Base-by-base conservation (phyloP, 306 rosid species). In the Trifolium subterraneum region DNA sequence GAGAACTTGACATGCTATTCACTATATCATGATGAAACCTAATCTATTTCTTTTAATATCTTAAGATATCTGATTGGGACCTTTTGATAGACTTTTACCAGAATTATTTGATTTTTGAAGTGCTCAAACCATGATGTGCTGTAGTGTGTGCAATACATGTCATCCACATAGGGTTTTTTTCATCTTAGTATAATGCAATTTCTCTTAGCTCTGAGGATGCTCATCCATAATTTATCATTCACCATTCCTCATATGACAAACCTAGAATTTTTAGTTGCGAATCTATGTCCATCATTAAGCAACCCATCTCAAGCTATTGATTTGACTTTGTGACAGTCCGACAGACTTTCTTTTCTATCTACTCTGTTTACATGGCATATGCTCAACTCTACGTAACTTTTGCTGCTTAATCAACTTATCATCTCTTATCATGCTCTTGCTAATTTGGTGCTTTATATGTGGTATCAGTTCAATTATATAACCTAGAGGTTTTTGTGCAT, bases 261-360 rank as follows among this genome's bases (percentile, higher is more conserved):
- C 64, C 63, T 61, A 33, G 61, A 63, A 38, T 68, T 31, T 68
- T 64, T 48, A 23, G 18, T 54, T 64, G 50, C 61, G 48, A 44
- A 29, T 51, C 9, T 50, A 8, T 48, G 62, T 31, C n/a, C 42
- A 11, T 15, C 41, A 51, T 15, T 16, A 9, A 29, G 62, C 33
- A 41, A 42, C 60, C 16, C 6, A 42, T 67, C 27, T 56, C 3
- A 14, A 55, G 14, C 18, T 19, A 10, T 68, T 59, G 31, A 41
- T 55, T 29, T 29, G 33, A 77, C 7, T 18, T 44, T 48, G 31
- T 22, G 55, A 61, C 29, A 44, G 29, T 27, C 3, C n/a, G 55
- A 61, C 29, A 44, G 29, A 41, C 3, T 25, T 39, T 54, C 12
- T 35, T 15, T 41, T 75, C 14, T 4, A 16, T 42, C 64, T 33